These are phyloP conservation scores for Cladophialophora psammophila DNA, from an alignment of 2,329 filamentous ascomycete species.

Conservation along the genomic window DNA sequence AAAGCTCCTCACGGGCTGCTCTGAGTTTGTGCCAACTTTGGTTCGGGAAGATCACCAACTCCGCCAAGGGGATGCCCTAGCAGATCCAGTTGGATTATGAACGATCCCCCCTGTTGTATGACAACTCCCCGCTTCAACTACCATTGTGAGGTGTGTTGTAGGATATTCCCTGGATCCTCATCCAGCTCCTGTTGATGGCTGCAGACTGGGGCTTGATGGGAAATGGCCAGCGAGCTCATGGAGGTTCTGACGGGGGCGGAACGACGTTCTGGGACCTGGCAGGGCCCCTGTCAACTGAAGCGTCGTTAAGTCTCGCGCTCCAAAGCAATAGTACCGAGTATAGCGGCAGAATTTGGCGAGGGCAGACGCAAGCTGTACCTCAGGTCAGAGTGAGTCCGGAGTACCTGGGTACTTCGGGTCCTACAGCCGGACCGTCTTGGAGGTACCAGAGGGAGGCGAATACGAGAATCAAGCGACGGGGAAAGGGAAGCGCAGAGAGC, in stretches of 20 bases:
- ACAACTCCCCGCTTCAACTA: slow-evolving; percentile 1
- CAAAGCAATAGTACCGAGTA: not conserved
- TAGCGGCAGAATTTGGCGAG: slow-evolving; percentile 1
- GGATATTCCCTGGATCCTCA: not conserved
- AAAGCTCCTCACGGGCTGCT: slow-evolving; percentile 11
- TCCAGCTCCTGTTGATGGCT: not conserved
- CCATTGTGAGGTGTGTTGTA: not conserved
- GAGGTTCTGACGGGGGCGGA: not conserved
- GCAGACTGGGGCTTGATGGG: not conserved
- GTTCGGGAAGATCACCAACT: slow-evolving; percentile 35
- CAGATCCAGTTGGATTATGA: slow-evolving; percentile 21
- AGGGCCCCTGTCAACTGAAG: not conserved
- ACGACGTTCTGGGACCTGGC: not conserved
- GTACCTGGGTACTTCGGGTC: not conserved
- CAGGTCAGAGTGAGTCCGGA: not conserved
- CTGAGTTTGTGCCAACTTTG: slow-evolving; percentile 22
- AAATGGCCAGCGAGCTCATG: not conserved
- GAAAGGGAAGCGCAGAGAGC: not conserved
- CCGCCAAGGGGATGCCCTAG: slow-evolving; percentile 22
- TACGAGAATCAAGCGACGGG: slow-evolving; percentile 7
- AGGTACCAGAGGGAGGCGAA: slow-evolving; percentile 6
- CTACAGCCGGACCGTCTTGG: not conserved
- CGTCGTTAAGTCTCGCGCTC: not conserved
- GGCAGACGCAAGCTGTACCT: not conserved
- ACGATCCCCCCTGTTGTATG: not conserved